A percentile compares a stretch with the other conserved stretches of the same genome.
phyloP scores from a whole-genome alignment of 441 rosid species.

The Populus trichocarpa region DNA sequence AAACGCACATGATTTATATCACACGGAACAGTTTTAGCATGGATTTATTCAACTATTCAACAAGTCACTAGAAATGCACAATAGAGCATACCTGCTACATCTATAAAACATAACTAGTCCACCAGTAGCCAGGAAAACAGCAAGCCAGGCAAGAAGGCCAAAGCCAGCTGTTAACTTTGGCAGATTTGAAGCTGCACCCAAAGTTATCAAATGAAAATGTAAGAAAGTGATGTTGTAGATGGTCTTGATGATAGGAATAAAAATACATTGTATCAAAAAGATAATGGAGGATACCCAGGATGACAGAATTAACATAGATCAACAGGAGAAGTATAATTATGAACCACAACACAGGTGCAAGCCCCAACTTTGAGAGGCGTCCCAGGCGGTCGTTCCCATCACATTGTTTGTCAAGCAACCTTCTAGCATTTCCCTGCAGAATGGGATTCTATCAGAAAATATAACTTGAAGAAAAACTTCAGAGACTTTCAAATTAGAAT shows the following conservation, averaged over 20 bases:
- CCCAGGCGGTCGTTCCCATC: conserved; percentile 67
- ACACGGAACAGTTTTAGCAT: not conserved
- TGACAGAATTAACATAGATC: conserved; percentile 63
- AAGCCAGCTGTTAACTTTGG: conserved; percentile 73
- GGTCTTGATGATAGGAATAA: conserved; percentile 15
- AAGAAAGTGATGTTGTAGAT: not conserved
- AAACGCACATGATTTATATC: not conserved
- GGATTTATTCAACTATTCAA: not conserved
- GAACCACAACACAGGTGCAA: conserved; percentile 81
- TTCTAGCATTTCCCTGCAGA: conserved; percentile 85
- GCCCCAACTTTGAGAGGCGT: conserved; percentile 75
- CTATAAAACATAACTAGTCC: conserved; percentile 80
- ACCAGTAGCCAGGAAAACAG: conserved; percentile 64
- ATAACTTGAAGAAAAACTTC: not conserved
- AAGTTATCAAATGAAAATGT: conserved; percentile 5
- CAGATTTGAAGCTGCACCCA: conserved; percentile 62
- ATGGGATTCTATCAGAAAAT: conserved; percentile 12
- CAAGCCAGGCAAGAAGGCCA: conserved; percentile 89
- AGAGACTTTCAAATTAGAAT: not conserved
- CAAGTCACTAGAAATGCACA: not conserved
- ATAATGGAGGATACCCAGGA: conserved; percentile 47
- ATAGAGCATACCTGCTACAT: conserved; percentile 74
- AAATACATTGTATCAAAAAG: conserved; percentile 13
- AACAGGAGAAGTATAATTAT: conserved; percentile 56
- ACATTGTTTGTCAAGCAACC: conserved; percentile 70